Evolutionary conservation across 257 asterid species (phyloP).

Genomic region (Ocimum tenuiflorum): DNA sequence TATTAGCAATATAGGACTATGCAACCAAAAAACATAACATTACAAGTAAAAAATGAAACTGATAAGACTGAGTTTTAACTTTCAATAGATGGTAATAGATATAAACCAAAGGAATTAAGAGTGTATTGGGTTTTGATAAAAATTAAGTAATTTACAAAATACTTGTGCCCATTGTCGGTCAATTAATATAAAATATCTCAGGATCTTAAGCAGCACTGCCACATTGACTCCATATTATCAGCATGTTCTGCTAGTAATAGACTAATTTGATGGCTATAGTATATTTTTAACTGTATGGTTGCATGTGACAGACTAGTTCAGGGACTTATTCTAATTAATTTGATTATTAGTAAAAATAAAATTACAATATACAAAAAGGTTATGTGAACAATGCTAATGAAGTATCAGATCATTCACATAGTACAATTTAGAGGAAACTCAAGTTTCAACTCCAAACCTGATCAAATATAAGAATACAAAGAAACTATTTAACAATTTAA

Average conservation of each 20-base stretch:
- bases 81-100: not conserved
- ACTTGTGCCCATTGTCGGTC: not conserved
- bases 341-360: not conserved
- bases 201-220: not conserved
- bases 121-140: not conserved
- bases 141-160: not conserved
- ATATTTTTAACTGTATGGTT: not conserved
- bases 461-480: constrained; percentile 4
- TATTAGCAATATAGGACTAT: not conserved
- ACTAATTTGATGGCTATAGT: not conserved
- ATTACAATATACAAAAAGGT: not conserved
- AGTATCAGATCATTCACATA: not conserved
- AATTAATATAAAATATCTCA: not conserved
- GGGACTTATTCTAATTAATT: not conserved
- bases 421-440: not conserved
- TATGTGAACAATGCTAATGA: not conserved
- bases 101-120: not conserved
- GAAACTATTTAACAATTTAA: not conserved
- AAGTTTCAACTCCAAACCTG: not conserved
- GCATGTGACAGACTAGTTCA: not conserved
- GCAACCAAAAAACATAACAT: not conserved
- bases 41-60: not conserved
- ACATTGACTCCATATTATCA: not conserved
- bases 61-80: not conserved
- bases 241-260: not conserved